A percentile compares a stretch with the other conserved stretches of the same genome.
These are phyloP conservation scores for Artemisia argyi DNA, from an alignment of 129 eudicot genomes.

Conservation along the genomic window DNA sequence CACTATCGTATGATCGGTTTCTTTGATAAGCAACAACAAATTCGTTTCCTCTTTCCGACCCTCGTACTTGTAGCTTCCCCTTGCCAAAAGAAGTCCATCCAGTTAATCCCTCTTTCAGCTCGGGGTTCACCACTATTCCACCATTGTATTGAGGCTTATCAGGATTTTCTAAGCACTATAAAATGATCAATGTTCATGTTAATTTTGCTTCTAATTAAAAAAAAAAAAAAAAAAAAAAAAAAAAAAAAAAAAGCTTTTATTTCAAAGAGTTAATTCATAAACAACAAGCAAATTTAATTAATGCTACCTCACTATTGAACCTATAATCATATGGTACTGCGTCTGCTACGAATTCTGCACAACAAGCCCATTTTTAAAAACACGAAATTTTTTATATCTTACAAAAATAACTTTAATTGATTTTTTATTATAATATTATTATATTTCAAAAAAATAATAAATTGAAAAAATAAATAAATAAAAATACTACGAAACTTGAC, in stretches of 20 bases:
- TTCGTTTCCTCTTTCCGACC: constrained; percentile 39
- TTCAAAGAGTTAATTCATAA: background rate
- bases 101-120: constrained; percentile 38
- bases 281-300: background rate
- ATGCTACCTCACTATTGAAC: constrained; percentile 27
- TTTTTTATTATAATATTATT: no score
- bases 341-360: constrained; percentile 20
- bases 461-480: background rate
- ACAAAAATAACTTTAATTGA: background rate
- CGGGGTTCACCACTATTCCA: constrained; percentile 62
- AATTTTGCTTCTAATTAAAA: background rate
- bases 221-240: no score
- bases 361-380: background rate
- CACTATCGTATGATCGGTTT: constrained; percentile 41
- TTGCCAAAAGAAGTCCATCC: constrained; percentile 56
- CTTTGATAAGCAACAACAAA: constrained; percentile 46
- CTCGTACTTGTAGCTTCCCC: constrained; percentile 30
- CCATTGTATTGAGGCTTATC: constrained; percentile 52
- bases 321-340: constrained; percentile 43
- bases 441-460: background rate
- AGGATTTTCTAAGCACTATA: constrained; percentile 15
- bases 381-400: background rate
- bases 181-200: background rate
- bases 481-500: background rate
- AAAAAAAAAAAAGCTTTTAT: background rate